Evolutionary conservation across 169 alveolate species (phyloP), one percentile per base, ranked within the genome.

Genomic region (Cryptosporidium tyzzeri): DNA sequence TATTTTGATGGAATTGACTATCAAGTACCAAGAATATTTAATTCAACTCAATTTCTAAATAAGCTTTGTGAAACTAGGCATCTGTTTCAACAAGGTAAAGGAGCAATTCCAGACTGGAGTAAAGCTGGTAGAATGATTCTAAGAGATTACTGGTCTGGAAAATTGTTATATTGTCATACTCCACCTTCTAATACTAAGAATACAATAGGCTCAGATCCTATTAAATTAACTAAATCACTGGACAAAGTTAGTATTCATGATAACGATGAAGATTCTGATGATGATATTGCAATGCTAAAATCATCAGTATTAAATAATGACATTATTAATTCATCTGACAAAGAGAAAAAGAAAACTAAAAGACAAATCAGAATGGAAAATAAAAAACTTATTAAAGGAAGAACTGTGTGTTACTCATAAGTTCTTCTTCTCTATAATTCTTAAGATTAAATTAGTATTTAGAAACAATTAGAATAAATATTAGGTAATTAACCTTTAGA

Each of bases 31-130:
- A 39, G 33, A 61, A 26, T 8, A 39, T 67, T 93, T 65, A 92
- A 91, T 31, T 93, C 93, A 21, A 16, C 70, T 35, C 21, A 41
- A 9, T 91, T 97, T 85, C 93, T 95, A 75, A 85, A 93, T 93
- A 67, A 95, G 93, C 35, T 96, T 37, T 95, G 97, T 50, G 61
- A 91, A 53, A 71, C 91, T 71, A 92, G 98, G 53, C 94, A 92
- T 67, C 94, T 93, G 85, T 73, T 84, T 16, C 94, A 97, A 1
- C 98, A 97, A 18, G 98, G 98, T 5, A 95, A 93, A 50, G 98
- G 99, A 33, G 99, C 99, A 26, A 93, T 96, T 48, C 97, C 98
- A 18, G 99, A 98, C 91, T 95, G 97, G 91, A 96, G 96, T 5
- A 94, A 97, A 85, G 98, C 99, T 39, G 98, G 99, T 1, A 96